Evolutionary conservation across 164 flowering plant genomes (phyloP), one percentile per base, ranked within the genome.

Genomic region (Akebia trifoliata): DNA sequence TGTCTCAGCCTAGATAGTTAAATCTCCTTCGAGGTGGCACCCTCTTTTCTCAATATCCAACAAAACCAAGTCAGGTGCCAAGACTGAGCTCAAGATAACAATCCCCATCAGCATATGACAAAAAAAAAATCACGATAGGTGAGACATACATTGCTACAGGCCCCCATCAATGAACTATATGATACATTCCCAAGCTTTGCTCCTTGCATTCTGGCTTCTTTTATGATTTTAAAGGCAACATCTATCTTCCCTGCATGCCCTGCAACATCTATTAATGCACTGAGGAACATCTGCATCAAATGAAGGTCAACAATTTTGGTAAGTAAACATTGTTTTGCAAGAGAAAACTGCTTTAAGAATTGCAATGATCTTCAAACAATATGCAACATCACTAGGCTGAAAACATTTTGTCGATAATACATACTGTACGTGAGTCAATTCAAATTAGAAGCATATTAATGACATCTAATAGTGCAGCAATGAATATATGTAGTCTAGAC

Each of bases 161-260:
- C 99, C 56, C 99, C 97, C 99, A 93, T 90, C 74, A 93, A 65
- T 32, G 97, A 93, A 76, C 96, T 81, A 61, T 87, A 90, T 51
- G 90, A 57, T 52, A 90, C 54, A 45, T 70, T 79, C 61, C 99
- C 99, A 50, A 81, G 74, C 34, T 58, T 62, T 49, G 69, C 66
- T 57, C 92, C 90, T 62, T 60, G 69, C 49, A 10, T 69, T 62
- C 59, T 76, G 32, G 90, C 91, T 56, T 75, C 79, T 56, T 77
- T 70, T 34, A 90, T 54, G 29, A 85, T 62, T 54, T 81, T 75
- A 70, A 90, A 86, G 46, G 96, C 95, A 70, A 76, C 75, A 73
- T 93, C 95, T 45, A 90, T 21, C 62, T 79, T 86, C 52, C 86
- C 85, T 73, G 97, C 85, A 81, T 90, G 96, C 53, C 97, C 99